These are phyloP conservation scores for Penicillium herquei DNA, from an alignment of 495 filamentous ascomycete genomes.

Conservation along the genomic window DNA sequence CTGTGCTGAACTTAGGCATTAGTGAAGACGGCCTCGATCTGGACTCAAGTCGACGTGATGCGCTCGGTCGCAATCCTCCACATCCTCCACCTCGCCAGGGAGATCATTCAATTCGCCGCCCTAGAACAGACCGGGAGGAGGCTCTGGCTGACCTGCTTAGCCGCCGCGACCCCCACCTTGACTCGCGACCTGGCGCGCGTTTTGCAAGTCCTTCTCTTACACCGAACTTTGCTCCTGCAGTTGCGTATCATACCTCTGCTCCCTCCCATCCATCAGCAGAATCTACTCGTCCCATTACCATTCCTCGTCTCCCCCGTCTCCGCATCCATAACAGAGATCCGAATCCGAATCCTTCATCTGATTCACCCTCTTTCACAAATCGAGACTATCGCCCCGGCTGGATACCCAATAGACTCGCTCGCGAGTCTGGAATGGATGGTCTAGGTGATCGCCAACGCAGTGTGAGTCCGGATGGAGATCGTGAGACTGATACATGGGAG, in stretches of 20 bases:
- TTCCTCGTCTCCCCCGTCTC: slow-evolving; percentile 12
- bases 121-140: slow-evolving; percentile 29
- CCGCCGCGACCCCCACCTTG: slow-evolving; percentile 16
- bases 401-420: slow-evolving; percentile 16
- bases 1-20: slow-evolving; percentile 26
- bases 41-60: slow-evolving; percentile 33
- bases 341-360: not conserved
- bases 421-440: slow-evolving; percentile 56
- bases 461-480: slow-evolving; percentile 66
- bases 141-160: slow-evolving; percentile 24
- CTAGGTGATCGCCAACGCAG: slow-evolving; percentile 82
- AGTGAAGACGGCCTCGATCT: slow-evolving; percentile 35
- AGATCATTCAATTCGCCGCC: slow-evolving; percentile 26
- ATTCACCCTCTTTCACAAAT: not conserved
- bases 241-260: slow-evolving; percentile 28
- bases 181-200: not conserved
- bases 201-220: slow-evolving; percentile 27
- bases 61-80: slow-evolving; percentile 9
- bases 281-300: slow-evolving; percentile 23
- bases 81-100: slow-evolving; percentile 24
- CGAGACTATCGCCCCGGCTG: slow-evolving; percentile 26
- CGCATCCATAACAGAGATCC: slow-evolving; percentile 11
- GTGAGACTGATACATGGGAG: slow-evolving; percentile 66
- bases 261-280: slow-evolving; percentile 26
- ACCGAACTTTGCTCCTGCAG: slow-evolving; percentile 48